Evolutionary conservation across 192 early-diverging fungal species (phyloP), one percentile per base, ranked within the genome.

Genomic region (Mortierella antarctica): DNA sequence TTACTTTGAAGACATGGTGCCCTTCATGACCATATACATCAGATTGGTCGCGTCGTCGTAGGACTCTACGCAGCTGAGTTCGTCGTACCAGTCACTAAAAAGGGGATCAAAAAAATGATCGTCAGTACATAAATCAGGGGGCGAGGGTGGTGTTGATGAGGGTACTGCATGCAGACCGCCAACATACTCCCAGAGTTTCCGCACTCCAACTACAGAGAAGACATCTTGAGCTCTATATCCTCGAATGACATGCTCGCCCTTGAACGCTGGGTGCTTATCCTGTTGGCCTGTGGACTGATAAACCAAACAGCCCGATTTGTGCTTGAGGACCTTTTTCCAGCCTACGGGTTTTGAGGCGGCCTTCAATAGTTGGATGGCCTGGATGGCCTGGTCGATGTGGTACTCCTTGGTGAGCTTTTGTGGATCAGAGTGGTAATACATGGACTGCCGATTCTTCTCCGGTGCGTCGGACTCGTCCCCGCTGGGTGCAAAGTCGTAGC

Each of bases 161-260:
- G 4, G 45, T 44, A 45, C 12, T 39, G 15, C 41, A 44, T 39
- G 15, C 41, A 23, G 21, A 57, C 13, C 7, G 18, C 42, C 44
- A 62, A 67, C 52, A 62, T 85, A 85, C 75, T 89, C 88, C 88
- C 88, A 89, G 6, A 87, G 79, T 70, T 86, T 87, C 54, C 88
- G 74, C 58, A 86, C 83, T 7, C 85, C 85, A 69, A 88, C 85
- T 1, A 89, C 86, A n/a, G 85, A 83, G 60, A 89, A 87, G n/a
- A 87, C 82, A 3, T 85, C 70, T 52, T 87, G 85, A 23, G 88
- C 86, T 31, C 71, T 69, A 45, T 84, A 87, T 1, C 84, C 86
- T 51, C 84, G 82, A 40, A 89, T 84, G 10, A 84, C 68, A 55
- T 73, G 71, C 73, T 86, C 83, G 18, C 86, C 83, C 70, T 88